These are phyloP conservation scores for Kazachstania taianensis DNA, from an alignment of 805 yeast genomes.

Conservation along the genomic window DNA sequence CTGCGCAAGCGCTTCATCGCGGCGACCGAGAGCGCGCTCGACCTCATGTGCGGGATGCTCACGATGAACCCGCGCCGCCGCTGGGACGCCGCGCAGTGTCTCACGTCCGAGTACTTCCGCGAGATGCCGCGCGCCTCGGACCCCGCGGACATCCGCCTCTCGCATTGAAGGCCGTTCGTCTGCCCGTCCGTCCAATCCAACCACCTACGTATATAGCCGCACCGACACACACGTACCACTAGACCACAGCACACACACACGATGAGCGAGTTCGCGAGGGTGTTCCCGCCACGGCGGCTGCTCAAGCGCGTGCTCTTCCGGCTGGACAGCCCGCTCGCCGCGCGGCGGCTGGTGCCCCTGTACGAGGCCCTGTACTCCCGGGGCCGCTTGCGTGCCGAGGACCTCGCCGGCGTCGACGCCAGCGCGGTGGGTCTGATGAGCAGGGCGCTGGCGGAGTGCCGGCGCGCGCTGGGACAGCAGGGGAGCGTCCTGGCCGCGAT, in stretches of 20 bases:
- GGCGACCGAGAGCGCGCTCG: conserved; percentile 77
- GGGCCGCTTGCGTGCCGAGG: neutral
- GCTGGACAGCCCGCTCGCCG: conserved; percentile 48
- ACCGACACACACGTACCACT: too few species aligned
- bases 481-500: conserved; percentile 18
- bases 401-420: conserved; percentile 27
- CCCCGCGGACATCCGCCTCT: conserved; percentile 32
- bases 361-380: conserved; percentile 40
- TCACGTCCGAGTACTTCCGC: conserved; percentile 55
- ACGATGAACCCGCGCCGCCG: conserved; percentile 70
- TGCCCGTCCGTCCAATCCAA: too few species aligned
- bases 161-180: too few species aligned
- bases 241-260: neutral
- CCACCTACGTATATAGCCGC: too few species aligned
- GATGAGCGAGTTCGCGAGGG: conserved; percentile 26
- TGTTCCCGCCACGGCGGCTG: conserved; percentile 50
- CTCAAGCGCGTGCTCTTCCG: conserved; percentile 57
- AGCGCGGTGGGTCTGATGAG: conserved; percentile 36
- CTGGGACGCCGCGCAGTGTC: conserved; percentile 52
- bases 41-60: conserved; percentile 62
- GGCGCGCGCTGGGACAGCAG: conserved; percentile 4
- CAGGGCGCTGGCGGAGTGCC: conserved; percentile 39
- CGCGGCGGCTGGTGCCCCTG: conserved; percentile 43
- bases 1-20: conserved; percentile 78
- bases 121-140: conserved; percentile 70